Conservation (phyloP, 371 early-diverging fungal species). For the Dentiscutata heterogama region DNA sequence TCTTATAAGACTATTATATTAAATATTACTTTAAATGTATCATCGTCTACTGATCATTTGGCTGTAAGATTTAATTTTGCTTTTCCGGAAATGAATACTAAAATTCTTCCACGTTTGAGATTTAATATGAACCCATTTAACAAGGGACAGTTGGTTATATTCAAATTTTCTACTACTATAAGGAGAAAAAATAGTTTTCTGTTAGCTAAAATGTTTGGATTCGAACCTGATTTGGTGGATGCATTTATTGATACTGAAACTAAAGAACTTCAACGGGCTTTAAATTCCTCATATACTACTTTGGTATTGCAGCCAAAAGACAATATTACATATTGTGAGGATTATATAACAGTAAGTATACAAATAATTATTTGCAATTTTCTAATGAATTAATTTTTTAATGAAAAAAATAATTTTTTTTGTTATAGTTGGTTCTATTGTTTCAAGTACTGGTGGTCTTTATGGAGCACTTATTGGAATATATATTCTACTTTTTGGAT, state of each 20-base stretch:
- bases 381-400: background rate
- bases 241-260: background rate
- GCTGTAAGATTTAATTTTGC: background rate
- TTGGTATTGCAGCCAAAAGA: background rate
- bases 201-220: background rate
- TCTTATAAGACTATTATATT: too few species aligned
- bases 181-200: background rate
- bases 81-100: background rate
- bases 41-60: background rate
- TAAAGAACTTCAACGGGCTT: background rate
- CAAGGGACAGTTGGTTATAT: background rate
- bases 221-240: background rate
- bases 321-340: background rate
- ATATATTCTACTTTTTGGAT: conserved; percentile 17
- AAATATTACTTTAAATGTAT: background rate
- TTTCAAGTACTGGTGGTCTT: conserved; percentile 15
- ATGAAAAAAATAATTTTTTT: background rate
- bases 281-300: background rate
- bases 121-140: background rate
- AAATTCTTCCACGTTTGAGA: background rate
- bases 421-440: background rate
- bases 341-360: background rate
- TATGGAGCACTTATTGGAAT: conserved; percentile 18
- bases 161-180: background rate
- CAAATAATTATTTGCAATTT: background rate